Evolutionary conservation across 2,329 filamentous ascomycete genomes (phyloP), one percentile per base, ranked within the genome.

Genomic region (Colletotrichum zoysiae): DNA sequence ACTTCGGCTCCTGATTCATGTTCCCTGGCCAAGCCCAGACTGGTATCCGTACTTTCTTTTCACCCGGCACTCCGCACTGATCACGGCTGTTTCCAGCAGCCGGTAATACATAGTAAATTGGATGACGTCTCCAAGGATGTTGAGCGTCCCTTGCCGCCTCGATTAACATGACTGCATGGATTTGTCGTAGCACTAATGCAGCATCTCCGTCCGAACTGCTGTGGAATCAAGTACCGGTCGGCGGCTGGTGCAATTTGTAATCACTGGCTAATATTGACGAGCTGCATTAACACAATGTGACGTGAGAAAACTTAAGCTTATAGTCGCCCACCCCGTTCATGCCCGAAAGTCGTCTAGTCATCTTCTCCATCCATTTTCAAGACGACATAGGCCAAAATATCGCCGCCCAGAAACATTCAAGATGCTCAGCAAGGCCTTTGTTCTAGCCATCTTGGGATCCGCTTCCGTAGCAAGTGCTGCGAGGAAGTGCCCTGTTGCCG

Each of bases 101-200:
- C 18, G 38, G 33, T 42, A 23, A 42, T 53, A 23, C 46, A 12
- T 23, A 48, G 20, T 23, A 23, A 59, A 63, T 68, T 64, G 30
- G 59, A 71, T 71, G 69, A 71, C 69, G 58, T 64, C 65, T 69
- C 40, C 65, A 48, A 68, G 65, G 50, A 40, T 33, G 42, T 11
- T 30, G 5, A 20, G 50, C 9, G 20, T 6, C 48, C 35, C 42
- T 23, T 44, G 53, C 40, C 14, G 46, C 26, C 50, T 26, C 12
- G 12, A n/a, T 42, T 20, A 16, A 16, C 60, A 53, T 50, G 44
- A 44, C 23, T 23, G n/a, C 60, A 53, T 50, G 44, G 51, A 23
- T 23, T 16, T 46, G 5, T 61, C 23, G 44, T 55, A 57, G 46
- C 35, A 44, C 50, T 33, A 30, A 46, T 44, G 20, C 33, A 30